Base-by-base conservation (phyloP, 495 filamentous ascomycete genomes). In the Hypoxylon subgilvum region DNA sequence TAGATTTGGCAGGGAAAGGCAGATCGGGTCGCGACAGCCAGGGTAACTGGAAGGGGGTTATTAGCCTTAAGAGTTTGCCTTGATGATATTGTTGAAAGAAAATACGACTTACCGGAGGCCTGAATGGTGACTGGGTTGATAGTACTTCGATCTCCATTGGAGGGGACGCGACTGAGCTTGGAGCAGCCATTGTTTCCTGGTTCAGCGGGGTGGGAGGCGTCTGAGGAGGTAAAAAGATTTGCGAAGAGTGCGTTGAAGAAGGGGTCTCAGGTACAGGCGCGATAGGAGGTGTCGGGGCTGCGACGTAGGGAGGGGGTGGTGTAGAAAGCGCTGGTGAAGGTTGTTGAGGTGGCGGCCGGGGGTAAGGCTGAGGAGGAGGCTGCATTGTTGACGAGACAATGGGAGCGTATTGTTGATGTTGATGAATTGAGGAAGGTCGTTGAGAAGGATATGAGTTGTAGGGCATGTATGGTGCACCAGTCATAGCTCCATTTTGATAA, bases 21-120 rank as follows among this genome's bases (percentile, higher is more conserved):
- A 72, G 60, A 17, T 88, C 84, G 2, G 86, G 84, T 25, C 80
- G 77, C 19, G 91, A 96, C n/a, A 86, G 76, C 91, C 91, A 96
- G 8, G 92, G 92, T 2, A 96, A 75, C 85, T 90, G 62, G 18
- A 55, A 16, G 27, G 45, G 14, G 21, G 39, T 7, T 16, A 31
- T 74, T 49, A 75, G 64, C 28, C 35, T n/a, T 17, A 3, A 12
- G 25, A 1, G 18, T 12, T 8, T 5, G 13, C 13, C 14, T 16
- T 4, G 8, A 8, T 27, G 23, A 8, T 39, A 16, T 18, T 23
- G 14, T 27, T 22, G 10, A 36, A 16, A 3, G 16, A 19, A 9
- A n/a, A 14, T 45, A 50, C 27, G 4, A 80, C 86, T 80, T 79
- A 90, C 87, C 14, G 86, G 84, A 63, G 86, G 80, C 64, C 76